A percentile compares a stretch with the other conserved stretches of the same genome.
Conservation (phyloP, 2,329 filamentous ascomycete species). For the Alternaria postmessia region DNA sequence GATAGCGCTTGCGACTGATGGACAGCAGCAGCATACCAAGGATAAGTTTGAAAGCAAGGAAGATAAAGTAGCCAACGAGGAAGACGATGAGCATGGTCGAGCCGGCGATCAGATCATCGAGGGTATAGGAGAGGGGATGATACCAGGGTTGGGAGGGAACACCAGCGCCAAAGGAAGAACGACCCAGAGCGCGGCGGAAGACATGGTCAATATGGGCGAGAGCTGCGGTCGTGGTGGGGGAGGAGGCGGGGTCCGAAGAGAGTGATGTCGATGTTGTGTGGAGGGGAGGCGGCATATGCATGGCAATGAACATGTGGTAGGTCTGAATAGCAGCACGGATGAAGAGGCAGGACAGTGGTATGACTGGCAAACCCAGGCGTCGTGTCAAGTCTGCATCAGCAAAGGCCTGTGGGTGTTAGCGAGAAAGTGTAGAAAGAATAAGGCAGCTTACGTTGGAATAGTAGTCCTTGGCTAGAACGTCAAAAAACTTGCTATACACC, state of each 20-base stretch:
- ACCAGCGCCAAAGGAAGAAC: conserved; percentile 67
- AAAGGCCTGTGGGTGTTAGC: conserved; percentile 70
- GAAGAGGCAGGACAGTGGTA: conserved; percentile 93
- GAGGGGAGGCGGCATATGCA: conserved; percentile 79
- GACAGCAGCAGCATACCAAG: conserved; percentile 87
- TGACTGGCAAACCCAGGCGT: conserved; percentile 86
- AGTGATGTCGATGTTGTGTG: conserved; percentile 72
- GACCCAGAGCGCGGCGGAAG: conserved; percentile 78
- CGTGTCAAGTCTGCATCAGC: conserved; percentile 88
- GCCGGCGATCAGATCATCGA: conserved; percentile 77
- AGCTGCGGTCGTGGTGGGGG: conserved; percentile 78
- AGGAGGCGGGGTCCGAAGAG: conserved; percentile 64
- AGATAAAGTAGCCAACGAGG: conserved; percentile 81
- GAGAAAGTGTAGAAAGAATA: neutral
- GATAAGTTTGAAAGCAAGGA: conserved; percentile 82
- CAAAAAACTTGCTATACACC: conserved; percentile 88
- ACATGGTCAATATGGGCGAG: conserved; percentile 80
- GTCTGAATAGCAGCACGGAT: conserved; percentile 94
- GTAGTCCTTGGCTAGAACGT: conserved; percentile 96
- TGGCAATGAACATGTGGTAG: conserved; percentile 97
- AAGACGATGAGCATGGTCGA: conserved; percentile 87
- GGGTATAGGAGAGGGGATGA: conserved; percentile 58
- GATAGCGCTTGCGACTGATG: conserved; percentile 81
- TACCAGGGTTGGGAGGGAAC: conserved; percentile 45
- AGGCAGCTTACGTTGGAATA: conserved; percentile 78